Base-by-base conservation (phyloP, 345 rosid species). In the Syzygium grande region DNA sequence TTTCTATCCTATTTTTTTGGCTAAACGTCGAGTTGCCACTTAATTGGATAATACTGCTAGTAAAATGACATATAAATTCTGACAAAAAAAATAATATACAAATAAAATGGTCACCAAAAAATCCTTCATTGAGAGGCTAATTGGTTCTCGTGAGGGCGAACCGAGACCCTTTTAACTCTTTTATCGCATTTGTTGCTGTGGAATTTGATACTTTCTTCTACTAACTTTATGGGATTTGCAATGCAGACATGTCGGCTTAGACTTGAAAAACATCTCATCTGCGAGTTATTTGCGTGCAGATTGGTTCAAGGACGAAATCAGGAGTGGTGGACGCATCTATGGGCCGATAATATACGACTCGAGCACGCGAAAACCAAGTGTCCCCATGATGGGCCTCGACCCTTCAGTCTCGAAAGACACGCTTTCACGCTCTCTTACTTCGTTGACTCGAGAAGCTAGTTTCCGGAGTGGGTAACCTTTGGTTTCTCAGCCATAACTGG, bases 161-260 rank as follows among this genome's bases (percentile, higher is more conserved):
- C n/a, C 29, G n/a, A 58, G 63, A 58, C 63, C 63, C 63, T 58
- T 58, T 0, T 29, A 22, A 21, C 27, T 65, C 13, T 2, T 46
- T 88, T 30, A 56, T 77, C 3, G 85, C 38, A 11, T 65, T 88
- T 34, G 87, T 90, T 16, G 89, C 90, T 1, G 91, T 90, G 49
- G 90, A 90, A 52, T 88, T 90, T 54, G 90, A 90, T 56, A 90
- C 85, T 52, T 85, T 34, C 38, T 5, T 15, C 25, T 68, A 88
- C 51, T 13, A 23, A 5, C 1, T 77, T 77, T 15, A 9, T 88
- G 90, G 87, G 91, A 90, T 84, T 88, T 90, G 9, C 27, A 5
- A 11, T 6, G 12, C 29, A 22, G 56, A 30, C 91, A 88, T 13
- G 84, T 86, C 3, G 91, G 61, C 2, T 85, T 90, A 25, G 59